A percentile compares a stretch with the other conserved stretches of the same genome.
phyloP scores from a whole-genome alignment of 1,284 basidiomycete genomes.

The Peniophora sp. region DNA sequence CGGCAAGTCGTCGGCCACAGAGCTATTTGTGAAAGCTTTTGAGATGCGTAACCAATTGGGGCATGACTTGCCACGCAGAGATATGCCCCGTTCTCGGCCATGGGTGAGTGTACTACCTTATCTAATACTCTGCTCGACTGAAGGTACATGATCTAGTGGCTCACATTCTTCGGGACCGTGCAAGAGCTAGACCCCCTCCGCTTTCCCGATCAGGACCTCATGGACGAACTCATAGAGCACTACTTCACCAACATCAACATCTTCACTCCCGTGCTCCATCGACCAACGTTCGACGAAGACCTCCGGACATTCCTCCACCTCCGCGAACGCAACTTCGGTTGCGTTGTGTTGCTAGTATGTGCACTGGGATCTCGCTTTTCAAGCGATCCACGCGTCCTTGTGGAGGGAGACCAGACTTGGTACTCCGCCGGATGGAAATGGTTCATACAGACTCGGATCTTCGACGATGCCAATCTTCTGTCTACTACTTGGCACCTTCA shows the following conservation, averaged over 20 bases:
- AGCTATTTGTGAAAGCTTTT: neutral
- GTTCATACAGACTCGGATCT: conserved; percentile 43
- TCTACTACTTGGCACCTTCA: neutral
- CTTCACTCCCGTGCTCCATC: conserved; percentile 66
- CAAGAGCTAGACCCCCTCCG: too few species aligned
- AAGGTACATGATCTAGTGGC: neutral
- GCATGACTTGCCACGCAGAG: conserved; percentile 33
- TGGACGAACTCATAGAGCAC: conserved; percentile 49
- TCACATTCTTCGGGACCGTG: neutral
- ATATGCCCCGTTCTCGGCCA: conserved; percentile 1
- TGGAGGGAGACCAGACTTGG: conserved; percentile 30
- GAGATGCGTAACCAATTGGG: conserved; percentile 14
- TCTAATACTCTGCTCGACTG: neutral
- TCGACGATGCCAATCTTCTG: conserved; percentile 13
- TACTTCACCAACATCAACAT: conserved; percentile 61
- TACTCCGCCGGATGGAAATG: conserved; percentile 70
- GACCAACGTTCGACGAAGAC: conserved; percentile 59
- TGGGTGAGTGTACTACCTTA: neutral
- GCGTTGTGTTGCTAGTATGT: conserved; percentile 65
- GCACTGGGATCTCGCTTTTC: conserved; percentile 64
- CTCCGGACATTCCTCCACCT: conserved; percentile 47
- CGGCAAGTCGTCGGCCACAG: neutral
- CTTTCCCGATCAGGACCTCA: conserved; percentile 59
- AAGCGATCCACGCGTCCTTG: conserved; percentile 56
- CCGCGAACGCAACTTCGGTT: conserved; percentile 53